Evolutionary conservation across 805 yeast genomes (phyloP).

Genomic region (Zygosaccharomyces siamensis): DNA sequence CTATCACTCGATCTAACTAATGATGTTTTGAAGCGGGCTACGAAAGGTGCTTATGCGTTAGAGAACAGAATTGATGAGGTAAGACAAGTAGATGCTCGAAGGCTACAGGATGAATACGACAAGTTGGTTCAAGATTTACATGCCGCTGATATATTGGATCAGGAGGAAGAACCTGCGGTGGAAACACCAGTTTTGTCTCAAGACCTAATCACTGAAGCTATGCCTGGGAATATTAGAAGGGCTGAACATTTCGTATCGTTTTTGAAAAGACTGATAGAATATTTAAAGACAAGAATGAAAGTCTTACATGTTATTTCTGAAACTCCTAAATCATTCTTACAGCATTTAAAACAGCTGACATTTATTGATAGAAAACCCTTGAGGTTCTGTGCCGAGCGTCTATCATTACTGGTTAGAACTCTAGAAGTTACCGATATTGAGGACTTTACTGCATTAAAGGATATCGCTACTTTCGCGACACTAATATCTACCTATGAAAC

Average conservation of each 20-base stretch:
- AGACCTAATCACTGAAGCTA: slow-evolving; percentile 84
- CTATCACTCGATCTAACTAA: slow-evolving; percentile 87
- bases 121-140: slow-evolving; percentile 85
- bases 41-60: slow-evolving; percentile 77
- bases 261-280: slow-evolving; percentile 86
- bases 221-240: slow-evolving; percentile 94
- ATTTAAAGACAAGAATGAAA: slow-evolving; percentile 94
- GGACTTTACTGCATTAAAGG: slow-evolving; percentile 88
- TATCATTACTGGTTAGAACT: slow-evolving; percentile 83
- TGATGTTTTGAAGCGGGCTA: slow-evolving; percentile 78
- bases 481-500: slow-evolving; percentile 89
- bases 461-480: slow-evolving; percentile 95
- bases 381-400: slow-evolving; percentile 84
- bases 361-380: slow-evolving; percentile 90
- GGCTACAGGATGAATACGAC: slow-evolving; percentile 85
- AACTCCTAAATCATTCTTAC: slow-evolving; percentile 88
- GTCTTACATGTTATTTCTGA: slow-evolving; percentile 97
- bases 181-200: slow-evolving; percentile 82
- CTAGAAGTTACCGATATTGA: slow-evolving; percentile 84
- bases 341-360: slow-evolving; percentile 88
- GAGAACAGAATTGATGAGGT: slow-evolving; percentile 81
- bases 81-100: slow-evolving; percentile 74
- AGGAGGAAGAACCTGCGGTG: slow-evolving; percentile 54
- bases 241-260: slow-evolving; percentile 97
- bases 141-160: slow-evolving; percentile 65